Base-by-base conservation (phyloP, 163 green algal species). In the Smithsoniella earleae region DNA sequence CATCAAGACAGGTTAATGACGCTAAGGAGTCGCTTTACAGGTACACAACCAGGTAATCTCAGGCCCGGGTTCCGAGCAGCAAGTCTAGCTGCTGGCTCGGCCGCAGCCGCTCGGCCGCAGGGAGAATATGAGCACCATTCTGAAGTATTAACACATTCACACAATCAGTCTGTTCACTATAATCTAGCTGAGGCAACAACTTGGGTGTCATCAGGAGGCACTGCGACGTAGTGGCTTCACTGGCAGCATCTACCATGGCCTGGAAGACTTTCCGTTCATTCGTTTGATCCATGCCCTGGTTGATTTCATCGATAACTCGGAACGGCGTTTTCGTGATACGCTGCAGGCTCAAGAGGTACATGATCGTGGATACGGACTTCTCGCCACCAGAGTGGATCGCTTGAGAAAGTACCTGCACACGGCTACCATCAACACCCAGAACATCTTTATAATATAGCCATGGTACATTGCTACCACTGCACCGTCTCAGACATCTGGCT, bases 161-260 rank as follows among this genome's bases (percentile, higher is more conserved):
- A 73, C 62, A 38, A 46, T 38, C n/a, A n/a, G n/a, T n/a, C 27
- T 78, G 36, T 46, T 82, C 62, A 28, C 34, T 31, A 66, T 88
- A 93, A 28, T 86, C 80, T 76, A 98, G 86, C 63, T 89, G 80
- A 1, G 91, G 86, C 76, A 99, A 87, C 66, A 98, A 87, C 86
- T 99, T 99, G 74, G 94, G 94, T 18, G 94, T 99, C 66, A 99
- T 83, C 72, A 98, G 76, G 81, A 98, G 97, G 82, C 90, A 96
- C 84, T 99, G 93, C 16, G 82, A 80, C 46, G 82, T 91, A 62
- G 82, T 69, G 8, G 66, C 58, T 43, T 77, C 55, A 43, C 65
- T 83, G 27, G 82, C 80, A 3, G 83, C 83, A 27, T 87, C 66
- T 37, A 92, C 89, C 65, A 98, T 84, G 73, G 88, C 86, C 64